phyloP scores from a whole-genome alignment of 108 stramenopile genomes.

The Fistulifera solaris region DNA sequence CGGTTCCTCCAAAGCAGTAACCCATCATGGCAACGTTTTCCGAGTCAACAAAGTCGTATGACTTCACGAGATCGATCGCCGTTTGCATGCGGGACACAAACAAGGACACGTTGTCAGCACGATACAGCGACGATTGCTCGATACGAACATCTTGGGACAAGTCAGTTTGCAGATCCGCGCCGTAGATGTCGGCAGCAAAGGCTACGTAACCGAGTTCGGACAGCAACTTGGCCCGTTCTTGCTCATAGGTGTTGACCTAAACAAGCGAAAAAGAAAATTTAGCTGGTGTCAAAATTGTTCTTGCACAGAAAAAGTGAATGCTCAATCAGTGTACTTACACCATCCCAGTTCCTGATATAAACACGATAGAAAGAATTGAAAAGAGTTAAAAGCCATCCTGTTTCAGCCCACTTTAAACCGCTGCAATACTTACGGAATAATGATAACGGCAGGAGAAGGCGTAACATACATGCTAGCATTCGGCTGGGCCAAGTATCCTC shows the following conservation, averaged over 20 bases:
- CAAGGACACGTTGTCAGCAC: conserved; percentile 15
- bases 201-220: conserved; percentile 26
- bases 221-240: conserved; percentile 26
- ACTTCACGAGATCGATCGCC: conserved; percentile 21
- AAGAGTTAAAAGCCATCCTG: too few relatives aligned
- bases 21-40: conserved; percentile 17
- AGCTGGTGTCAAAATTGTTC: too few relatives aligned
- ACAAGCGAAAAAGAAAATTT: too few relatives aligned
- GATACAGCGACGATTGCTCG: conserved; percentile 13
- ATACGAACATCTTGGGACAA: conserved; percentile 7
- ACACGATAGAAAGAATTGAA: too few relatives aligned
- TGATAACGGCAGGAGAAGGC: conserved; percentile 22
- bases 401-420: too few relatives aligned
- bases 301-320: too few relatives aligned
- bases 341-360: conserved; percentile 17
- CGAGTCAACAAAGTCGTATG: conserved; percentile 16
- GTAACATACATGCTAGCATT: not conserved
- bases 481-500: not conserved
- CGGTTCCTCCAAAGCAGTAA: conserved; percentile 7
- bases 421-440: conserved; percentile 17
- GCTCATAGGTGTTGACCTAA: conserved; percentile 20
- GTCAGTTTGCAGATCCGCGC: conserved; percentile 12
- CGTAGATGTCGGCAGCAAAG: conserved; percentile 37
- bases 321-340: too few relatives aligned
- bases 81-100: conserved; percentile 29